Evolutionary conservation across 345 rosid genomes (phyloP), one percentile per base, ranked within the genome.

Genomic region (Streptanthus diversifolius): DNA sequence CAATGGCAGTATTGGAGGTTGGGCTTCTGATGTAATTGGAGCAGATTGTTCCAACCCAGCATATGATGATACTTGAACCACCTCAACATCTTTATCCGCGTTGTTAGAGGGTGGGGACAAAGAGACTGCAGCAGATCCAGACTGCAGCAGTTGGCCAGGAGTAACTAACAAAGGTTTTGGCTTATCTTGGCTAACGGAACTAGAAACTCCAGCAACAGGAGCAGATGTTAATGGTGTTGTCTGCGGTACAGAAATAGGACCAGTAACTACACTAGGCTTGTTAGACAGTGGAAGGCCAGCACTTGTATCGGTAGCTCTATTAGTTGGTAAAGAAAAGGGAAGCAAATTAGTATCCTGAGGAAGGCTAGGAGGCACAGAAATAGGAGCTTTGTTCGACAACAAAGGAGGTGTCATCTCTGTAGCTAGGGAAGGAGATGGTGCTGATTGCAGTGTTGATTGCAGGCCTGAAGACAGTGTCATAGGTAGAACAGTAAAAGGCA

Each of bases 1-100:
- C 75, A 88, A 80, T 56, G 98, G 92, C 78, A 93, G 82, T 57
- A 93, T 82, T 18, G 96, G 93, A 25, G 93, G 96, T 77, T 89
- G 90, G 64, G 86, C 76, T 81, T 82, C 90, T 3, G 80, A 73
- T n/a, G 78, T 81, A 56, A 59, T 39, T 2, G 92, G 80, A 47
- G 61, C 73, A 41, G 83, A 74, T 74, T 88, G 82, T 77, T 83
- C 86, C 41, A 83, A 52, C 66, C 69, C 71, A 75, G 84, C 68
- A 70, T 86, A 68, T 32, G 85, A 41, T 8, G 91, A 81, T n/a
- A 77, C 83, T 71, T 83, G 85, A 79, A 88, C 91, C 71, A 85
- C 90, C 80, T 86, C 90, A 72, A 81, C 87, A 74, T 89, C 92
- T 74, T 84, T 90, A 72, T 84, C 90, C 8, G 67, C 82, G 63